These are phyloP conservation scores for Dothistroma pini DNA, from an alignment of 2,329 filamentous ascomycete genomes.

Conservation along the genomic window DNA sequence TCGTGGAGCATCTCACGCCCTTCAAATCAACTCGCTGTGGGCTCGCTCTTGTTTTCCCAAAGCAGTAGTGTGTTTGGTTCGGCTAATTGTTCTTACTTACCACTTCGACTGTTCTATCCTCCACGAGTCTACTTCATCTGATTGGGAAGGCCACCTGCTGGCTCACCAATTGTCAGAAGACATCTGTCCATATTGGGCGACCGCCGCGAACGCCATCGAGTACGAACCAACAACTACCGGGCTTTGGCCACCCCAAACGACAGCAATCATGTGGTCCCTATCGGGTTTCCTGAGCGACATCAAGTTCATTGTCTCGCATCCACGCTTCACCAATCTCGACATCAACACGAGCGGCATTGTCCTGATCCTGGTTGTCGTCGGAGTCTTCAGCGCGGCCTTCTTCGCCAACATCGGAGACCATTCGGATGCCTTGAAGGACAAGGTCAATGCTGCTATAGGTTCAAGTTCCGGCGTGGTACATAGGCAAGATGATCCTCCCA, in stretches of 20 bases:
- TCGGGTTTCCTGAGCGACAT: conserved; percentile 5
- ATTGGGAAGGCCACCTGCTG: not conserved
- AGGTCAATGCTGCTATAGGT: conserved; percentile 23
- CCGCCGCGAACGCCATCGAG: not conserved
- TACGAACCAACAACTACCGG: not conserved
- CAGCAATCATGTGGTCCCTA: conserved; percentile 2
- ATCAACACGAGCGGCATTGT: conserved; percentile 22
- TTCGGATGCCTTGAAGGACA: conserved; percentile 19
- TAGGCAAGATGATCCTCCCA: conserved; percentile 27
- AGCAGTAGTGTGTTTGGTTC: not conserved
- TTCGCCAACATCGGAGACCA: conserved; percentile 24
- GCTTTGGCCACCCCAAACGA: not conserved
- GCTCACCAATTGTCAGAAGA: not conserved
- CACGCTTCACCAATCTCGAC: conserved; percentile 2
- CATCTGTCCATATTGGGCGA: not conserved
- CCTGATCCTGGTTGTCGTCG: conserved; percentile 25
- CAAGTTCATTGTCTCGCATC: conserved; percentile 1
- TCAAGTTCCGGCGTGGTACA: conserved; percentile 20
- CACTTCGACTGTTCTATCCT: not conserved
- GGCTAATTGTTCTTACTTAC: not conserved
- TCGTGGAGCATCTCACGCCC: not conserved
- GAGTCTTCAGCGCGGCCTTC: conserved; percentile 25
- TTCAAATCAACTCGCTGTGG: not conserved
- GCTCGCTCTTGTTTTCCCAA: not conserved
- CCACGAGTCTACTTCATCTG: not conserved